A percentile compares a stretch with the other conserved stretches of the same genome.
Conservation (phyloP, 768 basidiomycete genomes). For the Pleurotus citrinopileatus region DNA sequence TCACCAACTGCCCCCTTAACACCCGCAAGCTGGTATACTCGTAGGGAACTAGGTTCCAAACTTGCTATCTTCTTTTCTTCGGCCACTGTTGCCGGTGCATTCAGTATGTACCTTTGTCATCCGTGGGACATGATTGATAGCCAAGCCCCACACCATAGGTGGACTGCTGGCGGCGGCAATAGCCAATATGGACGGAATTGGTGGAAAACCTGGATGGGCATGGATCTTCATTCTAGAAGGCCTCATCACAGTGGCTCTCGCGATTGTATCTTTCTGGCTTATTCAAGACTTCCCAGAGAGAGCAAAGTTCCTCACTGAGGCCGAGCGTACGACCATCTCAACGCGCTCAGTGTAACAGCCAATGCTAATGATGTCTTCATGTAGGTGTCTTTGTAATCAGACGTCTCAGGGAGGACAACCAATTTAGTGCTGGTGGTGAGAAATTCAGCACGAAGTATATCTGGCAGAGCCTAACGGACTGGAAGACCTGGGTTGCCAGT, state of each 20-base stretch:
- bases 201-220: constrained; percentile 51
- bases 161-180: constrained; percentile 67
- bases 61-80: constrained; percentile 78
- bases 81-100: constrained; percentile 76
- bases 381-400: constrained; percentile 61
- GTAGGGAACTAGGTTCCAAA: constrained; percentile 69
- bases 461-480: constrained; percentile 59
- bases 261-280: constrained; percentile 64
- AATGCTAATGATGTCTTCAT: not conserved
- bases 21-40: constrained; percentile 70
- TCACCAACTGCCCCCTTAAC: not conserved
- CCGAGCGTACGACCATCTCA: constrained; percentile 43
- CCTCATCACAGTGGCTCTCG: constrained; percentile 58
- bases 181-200: constrained; percentile 67
- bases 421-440: constrained; percentile 63
- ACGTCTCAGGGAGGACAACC: constrained; percentile 61
- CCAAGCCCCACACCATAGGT: constrained; percentile 32
- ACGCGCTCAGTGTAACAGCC: not conserved
- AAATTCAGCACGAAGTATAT: constrained; percentile 53
- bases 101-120: constrained; percentile 40
- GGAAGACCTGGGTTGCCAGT: constrained; percentile 77
- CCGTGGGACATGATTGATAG: not conserved
- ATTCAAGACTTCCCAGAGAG: constrained; percentile 79
- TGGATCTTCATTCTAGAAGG: constrained; percentile 52
- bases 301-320: constrained; percentile 63